Percentiles rank a stretch among this genome's conserved stretches.
Evolutionary conservation across 345 rosid genomes (phyloP).

Genomic region (Populus davidiana): DNA sequence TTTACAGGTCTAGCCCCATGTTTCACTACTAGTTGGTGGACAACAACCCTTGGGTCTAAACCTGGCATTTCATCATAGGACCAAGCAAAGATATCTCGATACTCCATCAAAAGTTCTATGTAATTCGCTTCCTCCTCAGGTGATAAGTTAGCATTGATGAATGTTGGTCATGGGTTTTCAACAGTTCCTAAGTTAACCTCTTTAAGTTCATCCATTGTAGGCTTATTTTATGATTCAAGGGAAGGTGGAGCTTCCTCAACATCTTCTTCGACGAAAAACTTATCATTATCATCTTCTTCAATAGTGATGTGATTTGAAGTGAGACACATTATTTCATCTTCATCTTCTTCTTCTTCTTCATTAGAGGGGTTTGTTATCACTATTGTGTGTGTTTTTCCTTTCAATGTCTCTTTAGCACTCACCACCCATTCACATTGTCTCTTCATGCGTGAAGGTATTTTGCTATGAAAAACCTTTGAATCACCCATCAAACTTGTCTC

Average conservation of each 20-base stretch:
- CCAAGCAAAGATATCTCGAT: background rate
- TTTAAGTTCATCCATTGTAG: conserved; percentile 2
- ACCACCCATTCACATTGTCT: too few relatives aligned
- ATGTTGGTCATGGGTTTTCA: background rate
- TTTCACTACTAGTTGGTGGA: background rate
- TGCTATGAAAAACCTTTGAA: too few relatives aligned
- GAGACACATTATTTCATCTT: background rate
- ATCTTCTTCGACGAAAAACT: background rate
- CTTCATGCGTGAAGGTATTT: background rate
- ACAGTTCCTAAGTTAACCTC: background rate
- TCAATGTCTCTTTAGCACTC: background rate
- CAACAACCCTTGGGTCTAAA: background rate
- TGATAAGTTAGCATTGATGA: background rate
- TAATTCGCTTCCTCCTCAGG: background rate
- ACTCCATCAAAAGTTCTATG: background rate
- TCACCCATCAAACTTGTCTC: too few relatives aligned
- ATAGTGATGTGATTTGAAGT: background rate
- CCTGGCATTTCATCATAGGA: background rate
- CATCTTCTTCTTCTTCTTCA: background rate
- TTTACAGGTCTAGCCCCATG: background rate
- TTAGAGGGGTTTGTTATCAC: background rate
- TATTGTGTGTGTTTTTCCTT: background rate
- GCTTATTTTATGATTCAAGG: background rate
- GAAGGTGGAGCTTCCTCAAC: background rate
- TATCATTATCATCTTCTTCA: background rate